Evolutionary conservation across 495 filamentous ascomycete species (phyloP), one percentile per base, ranked within the genome.

Genomic region (Aspergillus sparsus): DNA sequence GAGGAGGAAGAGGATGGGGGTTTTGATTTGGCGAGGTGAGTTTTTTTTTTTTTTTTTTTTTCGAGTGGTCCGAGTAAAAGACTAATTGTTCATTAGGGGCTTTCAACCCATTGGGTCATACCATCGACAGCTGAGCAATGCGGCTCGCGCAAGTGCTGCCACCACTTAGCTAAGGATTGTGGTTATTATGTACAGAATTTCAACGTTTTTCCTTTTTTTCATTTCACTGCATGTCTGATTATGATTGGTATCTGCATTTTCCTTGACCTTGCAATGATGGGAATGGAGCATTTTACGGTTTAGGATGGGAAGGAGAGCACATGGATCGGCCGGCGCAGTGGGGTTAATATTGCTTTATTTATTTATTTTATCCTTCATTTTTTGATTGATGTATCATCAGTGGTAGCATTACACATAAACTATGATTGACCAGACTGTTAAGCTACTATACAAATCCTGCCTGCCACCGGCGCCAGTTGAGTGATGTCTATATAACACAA

Each of bases 71-170:
- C 16, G 37, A 62, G 39, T 47, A 60, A 74, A 77, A 68, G 76
- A 66, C 12, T 37, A 39, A 46, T 8, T 37, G 49, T 58, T 58
- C 58, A 11, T 55, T 55, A 89, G 87, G 68, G 87, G 87, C 2
- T 90, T 90, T 72, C 85, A 87, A 72, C 83, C 82, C 52, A 90
- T 90, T 57, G 84, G 86, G 15, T 82, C 83, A 2, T 90, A 83
- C 66, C 87, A 90, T 69, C 77, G 77, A 42, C 79, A 80, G 57
- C 58, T 78, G 39, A 81, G 70, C 66, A 80, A 78, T 54, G 69
- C 75, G 34, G 76, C 76, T n/a, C 69, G 73, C 13, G 71, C 74
- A 5, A 71, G 62, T 47, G 66, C 68, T 0, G 65, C 66, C 9
- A 72, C 69, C 5, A 68, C 62, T 11, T 71, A 34, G 21, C 34